Conservation (phyloP, 1,139 yeast genomes). For the Geotrichum cucujoidarum region DNA sequence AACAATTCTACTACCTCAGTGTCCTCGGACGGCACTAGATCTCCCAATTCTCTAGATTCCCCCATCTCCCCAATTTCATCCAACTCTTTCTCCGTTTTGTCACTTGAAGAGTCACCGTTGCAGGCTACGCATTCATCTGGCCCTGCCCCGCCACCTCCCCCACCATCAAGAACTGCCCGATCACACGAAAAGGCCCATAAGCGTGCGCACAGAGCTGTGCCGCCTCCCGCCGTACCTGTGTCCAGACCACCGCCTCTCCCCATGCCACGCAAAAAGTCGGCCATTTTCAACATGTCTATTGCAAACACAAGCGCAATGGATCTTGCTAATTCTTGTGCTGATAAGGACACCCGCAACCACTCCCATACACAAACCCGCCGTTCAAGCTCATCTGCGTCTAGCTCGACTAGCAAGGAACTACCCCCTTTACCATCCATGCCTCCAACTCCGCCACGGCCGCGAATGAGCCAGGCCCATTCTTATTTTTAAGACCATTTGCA, state of each 20-base stretch:
- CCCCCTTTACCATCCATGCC: slow-evolving; percentile 3
- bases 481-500: not conserved
- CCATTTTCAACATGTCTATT: slow-evolving; percentile 10
- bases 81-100: not conserved
- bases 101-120: not conserved
- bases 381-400: not conserved
- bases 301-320: slow-evolving; percentile 15
- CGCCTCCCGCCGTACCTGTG: slow-evolving; percentile 2
- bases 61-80: slow-evolving; percentile 13
- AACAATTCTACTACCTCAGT: not conserved
- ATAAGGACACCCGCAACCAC: not conserved
- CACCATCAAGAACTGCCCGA: slow-evolving; percentile 1
- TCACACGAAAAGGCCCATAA: not conserved
- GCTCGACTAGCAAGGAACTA: not conserved
- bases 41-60: slow-evolving; percentile 7
- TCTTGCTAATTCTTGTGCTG: slow-evolving; percentile 3
- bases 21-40: slow-evolving; percentile 1
- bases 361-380: no score
- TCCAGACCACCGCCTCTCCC: slow-evolving; percentile 17
- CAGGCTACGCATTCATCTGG: not conserved
- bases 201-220: slow-evolving; percentile 5
- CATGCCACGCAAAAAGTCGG: slow-evolving; percentile 11
- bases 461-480: slow-evolving; percentile 1
- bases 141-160: slow-evolving; percentile 14
- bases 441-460: slow-evolving; percentile 13